phyloP scores from a whole-genome alignment of 2,329 filamentous ascomycete genomes.

The Fusarium devonianum region DNA sequence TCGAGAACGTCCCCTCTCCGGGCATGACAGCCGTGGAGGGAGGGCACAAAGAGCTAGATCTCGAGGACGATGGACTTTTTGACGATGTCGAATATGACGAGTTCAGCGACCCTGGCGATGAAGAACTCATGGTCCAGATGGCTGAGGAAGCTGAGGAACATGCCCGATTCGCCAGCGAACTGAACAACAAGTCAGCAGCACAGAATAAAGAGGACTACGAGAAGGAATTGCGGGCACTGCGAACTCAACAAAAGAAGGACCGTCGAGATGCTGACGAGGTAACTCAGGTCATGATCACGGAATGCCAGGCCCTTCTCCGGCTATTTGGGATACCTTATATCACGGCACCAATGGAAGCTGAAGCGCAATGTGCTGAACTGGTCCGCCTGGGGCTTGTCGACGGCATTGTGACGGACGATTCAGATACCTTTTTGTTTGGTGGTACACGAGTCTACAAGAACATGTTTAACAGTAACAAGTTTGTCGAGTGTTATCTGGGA shows the following conservation, averaged over 20 bases:
- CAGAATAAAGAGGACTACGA: constrained; percentile 85
- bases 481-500: constrained; percentile 92
- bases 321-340: constrained; percentile 96
- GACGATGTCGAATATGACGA: constrained; percentile 73
- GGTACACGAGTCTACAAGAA: constrained; percentile 98
- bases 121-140: constrained; percentile 84
- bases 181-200: constrained; percentile 76
- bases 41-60: constrained; percentile 11
- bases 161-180: constrained; percentile 84
- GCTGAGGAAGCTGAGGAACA: constrained; percentile 93
- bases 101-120: constrained; percentile 89
- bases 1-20: constrained; percentile 22
- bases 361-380: constrained; percentile 95
- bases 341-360: constrained; percentile 98
- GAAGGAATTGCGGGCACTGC: constrained; percentile 82
- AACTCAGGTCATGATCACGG: constrained; percentile 92
- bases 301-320: constrained; percentile 88
- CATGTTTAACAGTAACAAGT: constrained; percentile 99
- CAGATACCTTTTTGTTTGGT: constrained; percentile 95
- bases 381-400: constrained; percentile 88
- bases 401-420: constrained; percentile 97
- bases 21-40: neutral
- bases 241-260: constrained; percentile 96
- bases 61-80: constrained; percentile 51
- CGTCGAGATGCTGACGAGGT: constrained; percentile 96